phyloP scores from a whole-genome alignment of 345 rosid genomes.

The Cochlearia excelsa region DNA sequence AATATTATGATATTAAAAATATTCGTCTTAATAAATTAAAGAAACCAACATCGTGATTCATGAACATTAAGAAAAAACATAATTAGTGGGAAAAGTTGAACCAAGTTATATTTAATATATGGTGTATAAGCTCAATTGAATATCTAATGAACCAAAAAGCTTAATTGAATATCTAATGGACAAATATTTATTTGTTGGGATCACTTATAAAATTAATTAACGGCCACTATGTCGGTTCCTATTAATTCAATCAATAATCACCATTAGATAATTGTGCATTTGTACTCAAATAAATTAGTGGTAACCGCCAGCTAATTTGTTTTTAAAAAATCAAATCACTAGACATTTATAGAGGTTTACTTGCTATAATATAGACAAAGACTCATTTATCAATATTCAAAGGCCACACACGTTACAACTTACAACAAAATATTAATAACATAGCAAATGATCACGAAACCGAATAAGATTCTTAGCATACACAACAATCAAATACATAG shows the following conservation, averaged over 20 bases:
- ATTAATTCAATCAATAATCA: background rate
- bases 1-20: no score
- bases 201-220: no score
- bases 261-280: background rate
- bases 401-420: background rate
- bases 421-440: background rate
- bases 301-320: background rate
- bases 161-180: no score
- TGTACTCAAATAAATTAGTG: background rate
- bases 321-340: no score
- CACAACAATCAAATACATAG: conserved; percentile 25
- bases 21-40: no score
- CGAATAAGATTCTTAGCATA: conserved; percentile 33
- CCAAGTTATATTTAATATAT: no score
- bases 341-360: background rate
- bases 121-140: no score
- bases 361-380: background rate
- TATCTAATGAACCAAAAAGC: no score
- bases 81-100: no score
- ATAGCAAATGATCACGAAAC: background rate
- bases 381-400: background rate
- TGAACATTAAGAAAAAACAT: no score
- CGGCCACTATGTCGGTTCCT: background rate
- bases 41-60: no score
- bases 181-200: no score